A percentile compares a stretch with the other conserved stretches of the same genome.
Conservation (phyloP, 106 monocot genomes). For the Xerophyta viscosa region DNA sequence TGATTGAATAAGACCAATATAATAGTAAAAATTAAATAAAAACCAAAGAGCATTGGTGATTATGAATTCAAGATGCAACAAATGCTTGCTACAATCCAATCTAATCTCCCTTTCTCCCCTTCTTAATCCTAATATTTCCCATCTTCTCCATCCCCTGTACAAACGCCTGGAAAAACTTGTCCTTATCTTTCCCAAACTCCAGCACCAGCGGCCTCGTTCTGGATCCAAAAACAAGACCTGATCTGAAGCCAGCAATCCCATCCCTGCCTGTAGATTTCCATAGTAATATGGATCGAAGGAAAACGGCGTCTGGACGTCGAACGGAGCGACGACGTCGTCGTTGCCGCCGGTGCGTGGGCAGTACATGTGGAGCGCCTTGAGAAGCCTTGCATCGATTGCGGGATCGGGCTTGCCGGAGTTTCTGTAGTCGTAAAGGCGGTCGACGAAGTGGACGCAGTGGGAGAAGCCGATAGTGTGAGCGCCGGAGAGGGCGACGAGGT, state of each 20-base stretch:
- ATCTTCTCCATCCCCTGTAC: constrained; percentile 70
- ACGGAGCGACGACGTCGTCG: constrained; percentile 63
- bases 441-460: constrained; percentile 77
- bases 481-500: constrained; percentile 78
- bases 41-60: too few species aligned
- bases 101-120: constrained; percentile 75
- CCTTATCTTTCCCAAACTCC: constrained; percentile 53
- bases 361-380: constrained; percentile 71
- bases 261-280: constrained; percentile 52
- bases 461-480: constrained; percentile 88
- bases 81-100: constrained; percentile 45
- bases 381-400: constrained; percentile 49
- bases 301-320: constrained; percentile 85
- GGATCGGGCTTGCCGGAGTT: constrained; percentile 54
- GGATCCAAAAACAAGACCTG: constrained; percentile 59
- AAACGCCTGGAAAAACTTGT: constrained; percentile 63
- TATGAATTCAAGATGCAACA: constrained; percentile 8
- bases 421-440: constrained; percentile 62
- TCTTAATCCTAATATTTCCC: constrained; percentile 73
- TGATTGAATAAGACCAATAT: too few species aligned
- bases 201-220: constrained; percentile 54
- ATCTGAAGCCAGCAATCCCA: constrained; percentile 78
- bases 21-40: too few species aligned
- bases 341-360: constrained; percentile 74
- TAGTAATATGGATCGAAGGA: constrained; percentile 69